Evolutionary conservation across 306 rosid species (phyloP), one percentile per base, ranked within the genome.

Genomic region (Mucuna pruriens): DNA sequence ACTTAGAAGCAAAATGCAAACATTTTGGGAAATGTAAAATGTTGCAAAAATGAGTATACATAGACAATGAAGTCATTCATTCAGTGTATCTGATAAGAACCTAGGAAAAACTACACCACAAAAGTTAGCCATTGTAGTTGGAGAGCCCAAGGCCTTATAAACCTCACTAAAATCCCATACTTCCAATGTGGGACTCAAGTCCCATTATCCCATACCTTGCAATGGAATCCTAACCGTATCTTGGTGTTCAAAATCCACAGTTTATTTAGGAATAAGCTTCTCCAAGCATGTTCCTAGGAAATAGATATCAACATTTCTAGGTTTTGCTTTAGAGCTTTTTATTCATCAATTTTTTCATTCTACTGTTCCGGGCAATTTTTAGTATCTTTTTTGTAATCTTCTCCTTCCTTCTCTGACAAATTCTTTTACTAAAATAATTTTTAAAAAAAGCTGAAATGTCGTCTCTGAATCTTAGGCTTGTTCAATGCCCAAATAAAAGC

Each of bases 41-140:
- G 70, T 69, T 38, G 60, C 67, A 55, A 54, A 75, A 79, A 42
- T 25, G 19, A 34, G 58, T 7, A 38, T 34, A 17, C 26, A 62
- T 10, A 62, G 13, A 77, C 29, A 19, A 23, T 33, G 16, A 45
- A 46, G 36, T 19, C 31, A 77, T 36, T 77, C 64, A 5, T 49
- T 65, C 75, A 5, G 55, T 6, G 31, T 29, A 29, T n/a, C n/a
- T n/a, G n/a, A n/a, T n/a, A n/a, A n/a, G n/a, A n/a, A n/a, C n/a
- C n/a, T n/a, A n/a, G n/a, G n/a, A n/a, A n/a, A n/a, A n/a, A n/a
- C n/a, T n/a, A n/a, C n/a, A n/a, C n/a, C n/a, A n/a, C n/a, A n/a
- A n/a, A n/a, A n/a, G n/a, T n/a, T n/a, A n/a, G n/a, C n/a, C n/a
- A n/a, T n/a, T n/a, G n/a, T n/a, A n/a, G n/a, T n/a, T n/a, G n/a